These are phyloP conservation scores for Termitomyces eurrhizus DNA, from an alignment of 768 basidiomycete genomes.

Conservation along the genomic window DNA sequence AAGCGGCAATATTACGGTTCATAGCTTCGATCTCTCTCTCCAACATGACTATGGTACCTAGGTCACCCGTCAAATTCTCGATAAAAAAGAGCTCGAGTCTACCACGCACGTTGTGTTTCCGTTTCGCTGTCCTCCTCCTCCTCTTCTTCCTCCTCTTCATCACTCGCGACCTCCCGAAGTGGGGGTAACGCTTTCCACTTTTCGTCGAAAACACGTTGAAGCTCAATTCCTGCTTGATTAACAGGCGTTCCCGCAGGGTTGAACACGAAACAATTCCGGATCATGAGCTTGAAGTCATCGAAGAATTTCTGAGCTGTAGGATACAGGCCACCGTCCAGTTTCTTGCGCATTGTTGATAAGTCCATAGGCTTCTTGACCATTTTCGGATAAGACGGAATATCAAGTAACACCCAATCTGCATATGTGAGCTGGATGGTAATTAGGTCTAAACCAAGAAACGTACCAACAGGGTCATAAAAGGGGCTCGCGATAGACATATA, in stretches of 20 bases:
- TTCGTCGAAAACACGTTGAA: constrained; percentile 88
- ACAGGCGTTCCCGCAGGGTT: constrained; percentile 89
- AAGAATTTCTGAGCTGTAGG: constrained; percentile 75
- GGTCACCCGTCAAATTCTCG: constrained; percentile 19
- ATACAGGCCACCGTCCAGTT: constrained; percentile 78
- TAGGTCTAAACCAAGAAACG: constrained; percentile 27
- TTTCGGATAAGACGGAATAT: constrained; percentile 82
- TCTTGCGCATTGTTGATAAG: constrained; percentile 80
- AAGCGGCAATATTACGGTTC: constrained; percentile 59
- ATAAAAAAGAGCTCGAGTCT: constrained; percentile 1
- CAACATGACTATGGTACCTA: constrained; percentile 73
- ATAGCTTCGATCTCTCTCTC: constrained; percentile 81
- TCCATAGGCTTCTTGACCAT: constrained; percentile 97
- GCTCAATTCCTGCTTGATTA: constrained; percentile 77
- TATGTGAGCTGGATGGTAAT: constrained; percentile 5
- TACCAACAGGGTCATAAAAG: constrained; percentile 94
- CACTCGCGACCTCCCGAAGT: constrained; percentile 48
- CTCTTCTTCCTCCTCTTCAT: constrained; percentile 65
- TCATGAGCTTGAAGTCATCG: constrained; percentile 92
- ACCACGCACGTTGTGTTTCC: constrained; percentile 62
- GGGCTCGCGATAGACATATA: constrained; percentile 69
- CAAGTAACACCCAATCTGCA: constrained; percentile 72
- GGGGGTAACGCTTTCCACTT: constrained; percentile 83
- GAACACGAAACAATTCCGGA: constrained; percentile 89
- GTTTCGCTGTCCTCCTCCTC: constrained; percentile 68